Base-by-base conservation (phyloP, 345 rosid genomes). In the Draba incana region DNA sequence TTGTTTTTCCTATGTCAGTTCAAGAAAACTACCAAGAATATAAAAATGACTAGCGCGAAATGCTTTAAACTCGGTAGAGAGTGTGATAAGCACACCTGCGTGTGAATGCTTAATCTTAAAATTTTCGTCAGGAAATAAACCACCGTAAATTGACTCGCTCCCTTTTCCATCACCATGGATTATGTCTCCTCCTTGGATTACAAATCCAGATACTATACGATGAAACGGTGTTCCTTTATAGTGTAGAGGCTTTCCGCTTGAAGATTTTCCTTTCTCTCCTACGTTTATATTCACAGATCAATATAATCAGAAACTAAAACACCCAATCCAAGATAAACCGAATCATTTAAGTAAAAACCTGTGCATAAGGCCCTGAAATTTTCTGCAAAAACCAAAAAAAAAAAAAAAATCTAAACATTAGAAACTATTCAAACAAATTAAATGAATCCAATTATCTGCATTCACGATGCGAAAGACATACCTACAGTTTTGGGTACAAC, bases 351-450 rank as follows among this genome's bases (percentile, higher is more conserved):
- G 45, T 55, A 83, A 37, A 70, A 83, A 93, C 97, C 97, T 82
- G 96, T 91, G 85, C 97, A 94, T 81, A 91, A 78, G 31, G 97
- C 88, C 83, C 98, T 85, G 83, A 94, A 94, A 81, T 94, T 94
- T 82, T 85, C 99, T 94, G 97, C 79, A 81, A 69, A 38, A 14
- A 15, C 46, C n/a, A n/a, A n/a, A n/a, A n/a, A n/a, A 20, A 20
- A 20, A 20, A 62, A 50, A 57, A n/a, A 69, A 12, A 3, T 23
- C 10, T 2, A 49, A 20, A 46, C 42, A 14, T 75, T 2, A 75
- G 47, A 28, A 75, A 39, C 30, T 38, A 33, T 43, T 5, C 38
- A 38, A 30, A 13, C 15, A 14, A 52, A 28, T 41, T 14, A 44
- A 24, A 41, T 3, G 4, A 25, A 46, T 51, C 63, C 13, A 16